These are phyloP conservation scores for Entomophthora muscae DNA, from an alignment of 371 early-diverging fungal genomes.

Conservation along the genomic window DNA sequence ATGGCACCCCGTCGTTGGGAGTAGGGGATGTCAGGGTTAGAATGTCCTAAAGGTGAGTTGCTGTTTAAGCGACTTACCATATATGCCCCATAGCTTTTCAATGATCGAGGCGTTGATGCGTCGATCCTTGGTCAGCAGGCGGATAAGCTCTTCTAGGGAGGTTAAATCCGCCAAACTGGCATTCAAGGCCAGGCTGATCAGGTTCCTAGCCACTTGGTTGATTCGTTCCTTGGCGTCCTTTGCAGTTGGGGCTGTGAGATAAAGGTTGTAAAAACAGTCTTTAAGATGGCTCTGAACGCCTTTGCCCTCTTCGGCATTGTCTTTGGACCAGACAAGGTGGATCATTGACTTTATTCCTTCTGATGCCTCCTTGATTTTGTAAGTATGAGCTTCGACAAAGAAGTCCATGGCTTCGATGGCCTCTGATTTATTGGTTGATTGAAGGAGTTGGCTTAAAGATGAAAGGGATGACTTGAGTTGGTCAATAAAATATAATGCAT, in stretches of 20 bases:
- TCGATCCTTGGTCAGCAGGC: slow-evolving; percentile 41
- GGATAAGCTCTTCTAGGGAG: slow-evolving; percentile 78
- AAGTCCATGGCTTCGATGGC: slow-evolving; percentile 90
- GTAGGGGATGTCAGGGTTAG: slow-evolving; percentile 32
- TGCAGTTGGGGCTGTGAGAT: slow-evolving; percentile 44
- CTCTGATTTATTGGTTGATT: slow-evolving; percentile 76
- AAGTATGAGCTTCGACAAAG: slow-evolving; percentile 63
- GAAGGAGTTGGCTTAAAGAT: slow-evolving; percentile 59
- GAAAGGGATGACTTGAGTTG: slow-evolving; percentile 56
- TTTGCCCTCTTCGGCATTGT: slow-evolving; percentile 60
- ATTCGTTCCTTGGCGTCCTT: slow-evolving; percentile 35
- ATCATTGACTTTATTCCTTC: slow-evolving; percentile 84
- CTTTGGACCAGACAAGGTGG: slow-evolving; percentile 88
- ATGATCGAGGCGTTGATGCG: slow-evolving; percentile 43
- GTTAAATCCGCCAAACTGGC: slow-evolving; percentile 83
- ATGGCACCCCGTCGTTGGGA: slow-evolving; percentile 76
- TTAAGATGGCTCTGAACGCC: slow-evolving; percentile 62
- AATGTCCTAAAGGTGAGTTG: background rate
- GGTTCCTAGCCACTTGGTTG: slow-evolving; percentile 40
- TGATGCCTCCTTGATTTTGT: slow-evolving; percentile 63
- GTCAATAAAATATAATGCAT: slow-evolving; percentile 65
- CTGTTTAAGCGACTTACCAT: slow-evolving; percentile 22
- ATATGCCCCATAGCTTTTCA: slow-evolving; percentile 72
- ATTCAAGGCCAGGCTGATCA: slow-evolving; percentile 64
- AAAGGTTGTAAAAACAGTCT: slow-evolving; percentile 57